Conservation (phyloP, 2,329 filamentous ascomycete genomes). For the Chalaropsis thielavioides region DNA sequence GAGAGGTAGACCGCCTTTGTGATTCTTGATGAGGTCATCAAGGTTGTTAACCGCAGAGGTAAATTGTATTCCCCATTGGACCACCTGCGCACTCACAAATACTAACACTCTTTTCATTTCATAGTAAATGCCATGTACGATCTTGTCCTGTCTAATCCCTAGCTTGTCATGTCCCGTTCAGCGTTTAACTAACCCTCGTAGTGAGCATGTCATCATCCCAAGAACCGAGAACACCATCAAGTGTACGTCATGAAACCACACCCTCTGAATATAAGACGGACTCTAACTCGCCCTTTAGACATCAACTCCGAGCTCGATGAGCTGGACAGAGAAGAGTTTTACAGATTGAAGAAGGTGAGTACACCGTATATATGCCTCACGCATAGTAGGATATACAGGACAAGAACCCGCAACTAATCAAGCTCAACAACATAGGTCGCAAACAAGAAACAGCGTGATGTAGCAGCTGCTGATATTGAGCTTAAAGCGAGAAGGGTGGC, state of each 20-base stretch:
- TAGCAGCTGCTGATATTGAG: constrained; percentile 55
- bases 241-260: constrained; percentile 39
- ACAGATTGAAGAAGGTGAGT: constrained; percentile 71
- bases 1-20: constrained; percentile 69
- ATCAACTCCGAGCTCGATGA: constrained; percentile 98
- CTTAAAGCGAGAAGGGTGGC: constrained; percentile 57
- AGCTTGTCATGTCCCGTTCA: too few species aligned
- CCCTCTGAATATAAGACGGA: not conserved
- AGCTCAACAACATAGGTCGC: constrained; percentile 39
- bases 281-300: constrained; percentile 33
- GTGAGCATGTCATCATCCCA: constrained; percentile 90
- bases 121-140: constrained; percentile 77
- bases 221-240: constrained; percentile 99
- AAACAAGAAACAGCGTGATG: constrained; percentile 68
- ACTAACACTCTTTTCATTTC: constrained; percentile 20
- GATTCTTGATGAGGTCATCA: constrained; percentile 96
- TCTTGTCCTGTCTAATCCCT: constrained; percentile 13
- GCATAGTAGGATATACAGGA: not conserved
- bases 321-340: constrained; percentile 95
- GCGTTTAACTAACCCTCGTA: constrained; percentile 40
- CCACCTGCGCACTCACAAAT: not conserved
- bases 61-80: constrained; percentile 22
- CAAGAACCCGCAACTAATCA: not conserved
- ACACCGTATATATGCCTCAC: too few species aligned
- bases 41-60: constrained; percentile 94